Percentiles rank a stretch among this genome's conserved stretches.
Evolutionary conservation across 768 basidiomycete genomes (phyloP).

Genomic region (Xerocomellus chrysenteron): DNA sequence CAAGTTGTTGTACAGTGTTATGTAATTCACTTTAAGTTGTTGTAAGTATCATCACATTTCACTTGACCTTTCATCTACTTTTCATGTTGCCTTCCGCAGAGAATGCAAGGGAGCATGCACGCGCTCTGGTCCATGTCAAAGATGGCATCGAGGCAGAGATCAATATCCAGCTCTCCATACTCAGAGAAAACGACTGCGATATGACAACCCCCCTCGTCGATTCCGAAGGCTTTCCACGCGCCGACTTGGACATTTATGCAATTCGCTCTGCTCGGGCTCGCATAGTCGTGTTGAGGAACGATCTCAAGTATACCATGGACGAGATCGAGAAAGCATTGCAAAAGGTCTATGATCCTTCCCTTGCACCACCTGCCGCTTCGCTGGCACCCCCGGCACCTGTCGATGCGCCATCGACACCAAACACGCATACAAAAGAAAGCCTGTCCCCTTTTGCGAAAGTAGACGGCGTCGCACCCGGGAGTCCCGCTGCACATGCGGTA

Average conservation of each 20-base stretch:
- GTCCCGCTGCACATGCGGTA: conserved; percentile 85
- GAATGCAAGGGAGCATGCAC: conserved; percentile 55
- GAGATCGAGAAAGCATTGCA: conserved; percentile 69
- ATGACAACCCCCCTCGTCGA: conserved; percentile 81
- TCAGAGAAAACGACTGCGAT: conserved; percentile 60
- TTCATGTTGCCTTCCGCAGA: conserved; percentile 43
- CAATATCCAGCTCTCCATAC: conserved; percentile 56
- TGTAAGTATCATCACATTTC: not conserved
- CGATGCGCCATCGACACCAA: conserved; percentile 24
- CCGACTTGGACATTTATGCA: conserved; percentile 81
- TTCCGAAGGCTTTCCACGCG: conserved; percentile 83
- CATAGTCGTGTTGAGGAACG: conserved; percentile 81
- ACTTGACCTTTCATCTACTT: not conserved
- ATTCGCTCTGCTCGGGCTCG: conserved; percentile 73
- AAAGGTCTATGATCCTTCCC: conserved; percentile 55
- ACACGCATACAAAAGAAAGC: conserved; percentile 11
- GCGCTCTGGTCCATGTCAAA: conserved; percentile 64
- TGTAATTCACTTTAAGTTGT: not conserved
- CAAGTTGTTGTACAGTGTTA: conserved; percentile 6
- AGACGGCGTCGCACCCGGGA: conserved; percentile 72
- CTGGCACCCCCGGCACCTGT: conserved; percentile 16
- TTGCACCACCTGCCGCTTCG: conserved; percentile 1
- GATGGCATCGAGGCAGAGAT: conserved; percentile 74
- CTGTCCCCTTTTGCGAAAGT: conserved; percentile 73
- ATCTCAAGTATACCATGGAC: conserved; percentile 63